Evolutionary conservation across 2,329 filamentous ascomycete genomes (phyloP).

Genomic region (Ophiocordyceps robertsii): DNA sequence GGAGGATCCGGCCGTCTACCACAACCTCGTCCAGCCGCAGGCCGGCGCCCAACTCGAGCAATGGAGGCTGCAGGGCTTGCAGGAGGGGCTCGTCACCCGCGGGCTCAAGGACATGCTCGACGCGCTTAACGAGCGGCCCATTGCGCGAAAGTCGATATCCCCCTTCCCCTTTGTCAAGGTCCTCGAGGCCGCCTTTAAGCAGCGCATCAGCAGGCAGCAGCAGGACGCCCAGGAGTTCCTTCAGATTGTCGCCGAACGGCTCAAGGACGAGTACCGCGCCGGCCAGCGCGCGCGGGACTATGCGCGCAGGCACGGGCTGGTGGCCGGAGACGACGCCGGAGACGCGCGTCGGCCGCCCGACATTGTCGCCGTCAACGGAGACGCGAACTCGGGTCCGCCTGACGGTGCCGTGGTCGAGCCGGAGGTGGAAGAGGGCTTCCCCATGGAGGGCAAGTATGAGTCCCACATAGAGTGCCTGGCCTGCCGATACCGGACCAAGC

Average conservation of each 20-base stretch:
- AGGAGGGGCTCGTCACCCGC: slow-evolving; percentile 70
- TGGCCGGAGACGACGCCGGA: slow-evolving; percentile 1
- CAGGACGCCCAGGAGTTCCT: slow-evolving; percentile 97
- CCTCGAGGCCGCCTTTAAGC: slow-evolving; percentile 74
- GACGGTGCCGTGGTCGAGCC: slow-evolving; percentile 9
- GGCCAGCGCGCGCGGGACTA: slow-evolving; percentile 58
- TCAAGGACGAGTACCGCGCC: slow-evolving; percentile 90
- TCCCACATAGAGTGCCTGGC: slow-evolving; percentile 91
- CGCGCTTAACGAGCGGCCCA: slow-evolving; percentile 80
- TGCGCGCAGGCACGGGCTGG: slow-evolving; percentile 24
- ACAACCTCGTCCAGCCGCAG: slow-evolving; percentile 40
- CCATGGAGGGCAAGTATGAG: slow-evolving; percentile 81
- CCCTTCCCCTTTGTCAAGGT: slow-evolving; percentile 72
- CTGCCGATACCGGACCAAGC: slow-evolving; percentile 79
- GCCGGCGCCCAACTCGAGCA: slow-evolving; percentile 28
- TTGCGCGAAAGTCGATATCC: slow-evolving; percentile 87
- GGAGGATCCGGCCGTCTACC: slow-evolving; percentile 66
- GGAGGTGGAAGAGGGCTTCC: slow-evolving; percentile 60
- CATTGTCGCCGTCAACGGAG: neutral
- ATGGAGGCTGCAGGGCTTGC: slow-evolving; percentile 55
- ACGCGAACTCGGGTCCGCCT: neutral
- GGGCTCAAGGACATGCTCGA: slow-evolving; percentile 90
- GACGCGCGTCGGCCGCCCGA: neutral
- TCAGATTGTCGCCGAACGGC: slow-evolving; percentile 80
- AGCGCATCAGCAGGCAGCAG: slow-evolving; percentile 84